Evolutionary conservation across 2,329 filamentous ascomycete genomes (phyloP), one percentile per base, ranked within the genome.

Genomic region (Rosellinia necatrix): DNA sequence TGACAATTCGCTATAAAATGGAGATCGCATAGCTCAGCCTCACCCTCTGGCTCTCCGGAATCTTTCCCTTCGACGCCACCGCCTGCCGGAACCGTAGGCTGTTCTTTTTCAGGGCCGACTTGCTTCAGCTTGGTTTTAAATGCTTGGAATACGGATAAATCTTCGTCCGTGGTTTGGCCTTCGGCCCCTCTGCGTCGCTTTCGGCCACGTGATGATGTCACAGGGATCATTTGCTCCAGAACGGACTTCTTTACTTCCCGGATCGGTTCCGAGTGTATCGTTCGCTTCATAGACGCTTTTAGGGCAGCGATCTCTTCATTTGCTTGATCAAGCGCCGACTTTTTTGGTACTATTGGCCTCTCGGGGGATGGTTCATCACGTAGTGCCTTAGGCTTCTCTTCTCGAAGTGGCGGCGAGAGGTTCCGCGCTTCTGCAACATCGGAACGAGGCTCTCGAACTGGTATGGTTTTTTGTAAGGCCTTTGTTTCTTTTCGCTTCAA

Each of bases 1-100:
- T 96, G 91, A 72, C 94, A 99, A 66, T 96, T 90, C 44, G 89
- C 90, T 61, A 99, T 96, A 72, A 97, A 99, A 71, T 99, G 94
- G 30, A 99, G 76, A 71, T 97, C 94, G 69, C 94, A 99, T 3
- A 96, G 79, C 46, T 81, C 81, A 2, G 85, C 87, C 70, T 96
- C 91, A 34, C 89, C 85, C 2, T 87, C 87, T 15, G 81, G 80
- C 59, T 70, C 64, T 25, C 34, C 62, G 1, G 58, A 64, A 15
- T 58, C 64, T 27, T 68, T 68, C 10, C 69, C 67, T 8, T 68
- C 64, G 22, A 62, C 68, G 4, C 62, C 63, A 13, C 68, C 64
- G 15, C 21, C 37, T 13, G 38, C 40, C 7, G 56, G 19, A 3
- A 56, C 60, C 21, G 55, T 54, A 21, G 50, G 53, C 12, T 65